A percentile compares a stretch with the other conserved stretches of the same genome.
Evolutionary conservation across 805 yeast species (phyloP).

Genomic region (Candida adriatica): DNA sequence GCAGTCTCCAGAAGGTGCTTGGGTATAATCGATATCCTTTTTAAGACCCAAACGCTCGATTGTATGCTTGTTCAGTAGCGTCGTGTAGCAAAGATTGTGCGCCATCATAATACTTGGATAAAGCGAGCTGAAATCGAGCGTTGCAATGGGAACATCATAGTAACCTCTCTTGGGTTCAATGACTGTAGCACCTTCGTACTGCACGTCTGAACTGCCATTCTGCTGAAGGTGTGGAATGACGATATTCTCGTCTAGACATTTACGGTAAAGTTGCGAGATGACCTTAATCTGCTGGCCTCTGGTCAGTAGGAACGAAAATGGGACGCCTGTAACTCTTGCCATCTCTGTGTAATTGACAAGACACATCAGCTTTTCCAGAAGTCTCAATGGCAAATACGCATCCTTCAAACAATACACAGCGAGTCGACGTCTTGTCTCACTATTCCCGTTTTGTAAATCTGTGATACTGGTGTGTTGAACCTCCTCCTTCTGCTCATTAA

Average conservation of each 20-base stretch:
- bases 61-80: constrained; percentile 63
- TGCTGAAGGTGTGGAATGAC: constrained; percentile 86
- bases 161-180: constrained; percentile 95
- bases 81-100: constrained; percentile 92
- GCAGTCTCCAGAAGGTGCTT: constrained; percentile 87
- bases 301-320: constrained; percentile 78
- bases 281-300: constrained; percentile 99
- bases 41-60: constrained; percentile 57
- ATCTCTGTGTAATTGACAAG: constrained; percentile 95
- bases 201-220: constrained; percentile 76
- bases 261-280: constrained; percentile 88
- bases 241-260: constrained; percentile 79
- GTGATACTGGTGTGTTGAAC: constrained; percentile 97
- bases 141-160: constrained; percentile 95
- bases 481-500: constrained; percentile 96
- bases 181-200: constrained; percentile 98
- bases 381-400: constrained; percentile 84
- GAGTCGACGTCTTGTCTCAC: constrained; percentile 87
- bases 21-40: constrained; percentile 71
- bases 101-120: constrained; percentile 99
- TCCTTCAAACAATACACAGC: constrained; percentile 97
- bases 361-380: constrained; percentile 91
- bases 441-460: constrained; percentile 84
- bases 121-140: constrained; percentile 93
- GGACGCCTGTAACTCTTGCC: constrained; percentile 99